phyloP scores from a whole-genome alignment of 208 protist genomes.

The Leishmania braziliensis region DNA sequence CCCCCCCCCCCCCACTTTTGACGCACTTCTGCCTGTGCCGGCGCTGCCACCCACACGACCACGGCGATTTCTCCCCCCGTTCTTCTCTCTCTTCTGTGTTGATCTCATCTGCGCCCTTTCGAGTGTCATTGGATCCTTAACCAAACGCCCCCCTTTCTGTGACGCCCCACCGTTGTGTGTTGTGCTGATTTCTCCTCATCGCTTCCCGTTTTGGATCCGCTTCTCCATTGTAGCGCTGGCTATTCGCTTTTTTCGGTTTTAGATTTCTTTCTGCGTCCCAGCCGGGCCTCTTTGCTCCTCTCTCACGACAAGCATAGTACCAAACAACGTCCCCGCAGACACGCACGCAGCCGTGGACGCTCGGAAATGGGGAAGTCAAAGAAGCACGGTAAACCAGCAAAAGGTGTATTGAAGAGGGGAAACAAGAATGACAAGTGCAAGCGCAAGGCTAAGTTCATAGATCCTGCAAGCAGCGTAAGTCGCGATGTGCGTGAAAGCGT shows the following conservation, averaged over 20 bases:
- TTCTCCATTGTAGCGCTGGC: not conserved
- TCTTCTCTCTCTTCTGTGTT: not conserved
- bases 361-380: slow-evolving; percentile 44
- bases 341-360: not conserved
- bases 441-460: slow-evolving; percentile 57
- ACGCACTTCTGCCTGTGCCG: not conserved
- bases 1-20: too few relatives aligned
- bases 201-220: not conserved
- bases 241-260: slow-evolving; percentile 4
- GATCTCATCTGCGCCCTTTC: not conserved
- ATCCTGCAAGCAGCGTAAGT: slow-evolving; percentile 63
- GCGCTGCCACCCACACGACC: not conserved
- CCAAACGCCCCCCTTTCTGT: not conserved
- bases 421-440: slow-evolving; percentile 62
- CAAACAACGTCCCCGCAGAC: not conserved
- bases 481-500: slow-evolving; percentile 51
- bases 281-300: not conserved
- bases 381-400: slow-evolving; percentile 51
- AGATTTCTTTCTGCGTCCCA: not conserved
- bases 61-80: not conserved
- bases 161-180: not conserved
- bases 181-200: not conserved
- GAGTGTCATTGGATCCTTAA: not conserved
- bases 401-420: slow-evolving; percentile 43
- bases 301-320: not conserved